Evolutionary conservation across 2,329 filamentous ascomycete species (phyloP).

Genomic region (Fusarium virguliforme): DNA sequence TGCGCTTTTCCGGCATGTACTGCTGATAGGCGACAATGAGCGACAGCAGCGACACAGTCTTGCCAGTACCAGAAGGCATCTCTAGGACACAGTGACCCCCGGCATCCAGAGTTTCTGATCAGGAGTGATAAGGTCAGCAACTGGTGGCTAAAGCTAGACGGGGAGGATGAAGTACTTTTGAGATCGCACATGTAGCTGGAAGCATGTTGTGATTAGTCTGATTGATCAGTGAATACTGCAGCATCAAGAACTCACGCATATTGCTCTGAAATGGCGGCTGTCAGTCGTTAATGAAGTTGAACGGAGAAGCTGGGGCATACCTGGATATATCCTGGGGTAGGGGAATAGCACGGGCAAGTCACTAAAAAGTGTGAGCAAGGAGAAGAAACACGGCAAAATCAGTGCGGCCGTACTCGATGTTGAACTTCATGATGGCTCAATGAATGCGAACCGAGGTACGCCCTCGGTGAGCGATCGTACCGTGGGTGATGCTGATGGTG

Average conservation of each 20-base stretch:
- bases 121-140: constrained; percentile 20
- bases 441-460: constrained; percentile 32
- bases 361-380: constrained; percentile 56
- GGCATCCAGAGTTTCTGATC: constrained; percentile 83
- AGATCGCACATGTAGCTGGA: constrained; percentile 71
- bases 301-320: constrained; percentile 53
- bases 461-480: constrained; percentile 35
- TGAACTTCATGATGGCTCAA: constrained; percentile 65
- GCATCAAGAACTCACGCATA: constrained; percentile 63
- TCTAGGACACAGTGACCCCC: constrained; percentile 97
- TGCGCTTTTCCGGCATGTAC: constrained; percentile 91
- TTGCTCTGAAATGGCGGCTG: constrained; percentile 61
- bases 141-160: neutral
- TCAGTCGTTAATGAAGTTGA: neutral
- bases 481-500: constrained; percentile 20
- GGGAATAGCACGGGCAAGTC: constrained; percentile 72
- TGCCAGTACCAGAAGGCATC: constrained; percentile 99
- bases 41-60: constrained; percentile 94
- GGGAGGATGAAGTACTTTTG: constrained; percentile 61
- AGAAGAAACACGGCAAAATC: constrained; percentile 1
- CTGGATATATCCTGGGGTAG: constrained; percentile 73
- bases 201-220: constrained; percentile 20
- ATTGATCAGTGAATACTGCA: neutral
- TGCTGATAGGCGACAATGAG: constrained; percentile 98
- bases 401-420: constrained; percentile 63